Percentiles rank a stretch among this genome's conserved stretches.
Conservation (phyloP, 257 asterid species). For the Avicennia marina region DNA sequence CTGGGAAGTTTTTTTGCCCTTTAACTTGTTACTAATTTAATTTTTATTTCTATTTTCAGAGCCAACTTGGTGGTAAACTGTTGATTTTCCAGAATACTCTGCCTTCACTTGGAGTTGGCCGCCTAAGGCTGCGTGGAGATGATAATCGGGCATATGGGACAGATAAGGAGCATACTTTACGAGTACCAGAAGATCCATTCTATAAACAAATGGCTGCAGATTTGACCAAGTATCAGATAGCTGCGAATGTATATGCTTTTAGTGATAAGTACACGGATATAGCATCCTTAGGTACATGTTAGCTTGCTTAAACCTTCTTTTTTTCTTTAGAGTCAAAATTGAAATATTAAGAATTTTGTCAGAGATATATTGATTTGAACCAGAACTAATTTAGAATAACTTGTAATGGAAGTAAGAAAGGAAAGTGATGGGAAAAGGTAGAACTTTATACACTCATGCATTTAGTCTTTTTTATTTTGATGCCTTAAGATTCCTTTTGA, state of each 20-base stretch:
- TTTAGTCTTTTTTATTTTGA: neutral
- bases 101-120: constrained; percentile 97
- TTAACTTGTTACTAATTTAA: constrained; percentile 21
- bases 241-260: constrained; percentile 88
- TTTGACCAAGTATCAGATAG: constrained; percentile 88
- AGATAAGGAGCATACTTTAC: constrained; percentile 80
- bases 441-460: neutral
- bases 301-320: neutral
- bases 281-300: constrained; percentile 79
- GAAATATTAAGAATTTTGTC: no score
- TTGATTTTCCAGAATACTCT: constrained; percentile 85
- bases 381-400: neutral
- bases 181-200: constrained; percentile 94
- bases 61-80: constrained; percentile 95
- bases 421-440: neutral
- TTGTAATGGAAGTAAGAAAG: neutral
- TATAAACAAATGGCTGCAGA: constrained; percentile 99
- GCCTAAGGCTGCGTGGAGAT: constrained; percentile 88
- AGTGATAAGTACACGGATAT: constrained; percentile 88
- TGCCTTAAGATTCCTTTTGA: neutral
- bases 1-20: constrained; percentile 9
- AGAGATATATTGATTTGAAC: constrained; percentile 2
- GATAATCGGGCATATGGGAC: constrained; percentile 82
- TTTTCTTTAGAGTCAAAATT: no score
- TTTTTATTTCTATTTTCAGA: constrained; percentile 49